Evolutionary conservation across 345 rosid genomes (phyloP), one percentile per base, ranked within the genome.

Genomic region (Lepidium didymum): DNA sequence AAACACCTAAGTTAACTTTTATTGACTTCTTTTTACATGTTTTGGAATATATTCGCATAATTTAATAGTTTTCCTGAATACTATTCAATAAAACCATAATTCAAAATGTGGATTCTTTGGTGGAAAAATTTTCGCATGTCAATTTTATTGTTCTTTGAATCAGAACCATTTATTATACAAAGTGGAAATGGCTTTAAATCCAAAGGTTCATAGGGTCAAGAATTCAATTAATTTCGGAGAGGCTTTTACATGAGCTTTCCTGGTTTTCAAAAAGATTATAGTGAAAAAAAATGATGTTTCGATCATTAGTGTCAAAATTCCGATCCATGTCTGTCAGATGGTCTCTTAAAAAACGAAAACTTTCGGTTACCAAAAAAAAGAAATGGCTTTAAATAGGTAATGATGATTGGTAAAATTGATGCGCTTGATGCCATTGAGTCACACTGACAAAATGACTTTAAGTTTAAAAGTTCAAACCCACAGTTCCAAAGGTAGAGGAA

Each of bases 401-500:
- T 15, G 41, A 27, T 54, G 35, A 7, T n/a, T 14, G 31, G 35
- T 64, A 40, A 64, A 56, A 56, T 33, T 64, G 66, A 46, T 37
- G 49, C 50, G 36, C 18, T 18, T 55, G 40, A 63, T 44, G 52
- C 31, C 59, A 64, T 64, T 10, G 60, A 47, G 53, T 57, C 61
- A 49, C 67, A 49, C 67, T 58, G 72, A 66, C 72, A 59, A 73
- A 73, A 58, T 73, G 52, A 42, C 68, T 65, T 46, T 49, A 58
- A 58, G 62, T 51, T 25, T 51, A 19, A 64, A 75, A 33, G 74
- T 36, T 53, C 51, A 67, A 46, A 41, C 70, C 79, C 72, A 75
- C 74, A 62, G 87, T 75, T 79, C 73, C 81, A 63, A 68, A 50
- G 37, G 38, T 40, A 8, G 67, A 56, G 77, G 82, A 74, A 78